Conservation (phyloP, 805 yeast genomes). For the Metschnikowia reukaufii region DNA sequence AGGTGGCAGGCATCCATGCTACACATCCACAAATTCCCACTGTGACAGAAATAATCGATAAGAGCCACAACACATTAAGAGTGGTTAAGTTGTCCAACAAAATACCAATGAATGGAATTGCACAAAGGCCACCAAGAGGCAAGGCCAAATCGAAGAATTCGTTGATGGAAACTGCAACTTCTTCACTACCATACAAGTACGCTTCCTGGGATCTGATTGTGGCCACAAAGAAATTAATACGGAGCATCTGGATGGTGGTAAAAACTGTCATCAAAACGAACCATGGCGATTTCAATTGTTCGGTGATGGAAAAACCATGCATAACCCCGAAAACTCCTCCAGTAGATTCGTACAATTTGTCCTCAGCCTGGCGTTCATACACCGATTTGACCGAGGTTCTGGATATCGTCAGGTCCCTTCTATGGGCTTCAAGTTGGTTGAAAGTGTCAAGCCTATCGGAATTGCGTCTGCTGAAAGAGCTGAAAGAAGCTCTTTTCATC, state of each 20-base stretch:
- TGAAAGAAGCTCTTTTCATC: conserved; percentile 32
- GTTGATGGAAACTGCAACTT: conserved; percentile 54
- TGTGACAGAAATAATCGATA: conserved; percentile 53
- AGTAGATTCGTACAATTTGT: conserved; percentile 48
- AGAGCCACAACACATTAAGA: conserved; percentile 50
- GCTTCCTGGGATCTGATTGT: conserved; percentile 81
- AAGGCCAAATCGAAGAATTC: conserved; percentile 80
- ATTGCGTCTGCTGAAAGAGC: conserved; percentile 22
- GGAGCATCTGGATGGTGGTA: conserved; percentile 84
- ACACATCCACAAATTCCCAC: conserved; percentile 75
- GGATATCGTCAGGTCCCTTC: conserved; percentile 37
- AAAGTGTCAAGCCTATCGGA: conserved; percentile 6
- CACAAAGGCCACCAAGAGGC: conserved; percentile 83
- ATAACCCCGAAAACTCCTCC: conserved; percentile 68
- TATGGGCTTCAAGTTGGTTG: conserved; percentile 8
- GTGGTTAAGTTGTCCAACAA: conserved; percentile 74
- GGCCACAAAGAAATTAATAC: conserved; percentile 92
- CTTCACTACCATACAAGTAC: conserved; percentile 57
- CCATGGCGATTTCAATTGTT: conserved; percentile 67
- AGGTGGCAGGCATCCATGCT: conserved; percentile 54
- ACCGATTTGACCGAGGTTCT: conserved; percentile 54
- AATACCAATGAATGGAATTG: conserved; percentile 85
- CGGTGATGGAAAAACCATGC: conserved; percentile 57
- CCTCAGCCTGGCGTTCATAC: conserved; percentile 65
- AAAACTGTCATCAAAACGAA: conserved; percentile 74